phyloP scores from a whole-genome alignment of 306 rosid genomes.

The Acacia acuminata region DNA sequence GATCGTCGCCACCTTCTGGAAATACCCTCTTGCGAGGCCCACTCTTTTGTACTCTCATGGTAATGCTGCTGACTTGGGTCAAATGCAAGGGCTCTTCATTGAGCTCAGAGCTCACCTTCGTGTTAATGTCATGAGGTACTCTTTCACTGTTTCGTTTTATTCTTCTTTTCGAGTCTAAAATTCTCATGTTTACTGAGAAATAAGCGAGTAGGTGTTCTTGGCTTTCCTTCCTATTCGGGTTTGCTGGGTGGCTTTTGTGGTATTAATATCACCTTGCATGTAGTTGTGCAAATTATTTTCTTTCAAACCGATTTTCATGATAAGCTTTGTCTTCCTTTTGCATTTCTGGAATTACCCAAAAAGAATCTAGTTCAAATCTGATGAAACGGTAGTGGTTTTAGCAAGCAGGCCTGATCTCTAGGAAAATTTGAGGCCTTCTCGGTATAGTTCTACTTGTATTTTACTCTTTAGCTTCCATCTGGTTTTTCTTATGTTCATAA shows the following conservation, averaged over 20 bases:
- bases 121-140: constrained; percentile 88
- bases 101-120: constrained; percentile 98
- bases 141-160: background rate
- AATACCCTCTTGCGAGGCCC: constrained; percentile 78
- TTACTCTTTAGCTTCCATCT: constrained; percentile 8
- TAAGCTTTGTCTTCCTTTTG: background rate
- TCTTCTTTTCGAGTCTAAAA: background rate
- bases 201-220: background rate
- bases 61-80: constrained; percentile 98
- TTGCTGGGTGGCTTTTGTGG: background rate
- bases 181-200: background rate
- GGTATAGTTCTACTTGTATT: constrained; percentile 5
- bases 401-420: background rate
- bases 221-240: background rate
- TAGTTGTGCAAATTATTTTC: background rate
- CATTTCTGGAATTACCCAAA: background rate
- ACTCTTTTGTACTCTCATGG: constrained; percentile 95
- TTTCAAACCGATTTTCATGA: background rate
- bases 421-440: constrained; percentile 14
- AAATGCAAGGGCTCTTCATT: constrained; percentile 87
- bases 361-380: background rate
- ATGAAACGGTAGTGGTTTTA: background rate
- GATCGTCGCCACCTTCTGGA: constrained; percentile 89
- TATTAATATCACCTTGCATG: background rate
- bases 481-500: background rate